Evolutionary conservation across 108 stramenopile species (phyloP), one percentile per base, ranked within the genome.

Genomic region (Thalassiosira profunda): DNA sequence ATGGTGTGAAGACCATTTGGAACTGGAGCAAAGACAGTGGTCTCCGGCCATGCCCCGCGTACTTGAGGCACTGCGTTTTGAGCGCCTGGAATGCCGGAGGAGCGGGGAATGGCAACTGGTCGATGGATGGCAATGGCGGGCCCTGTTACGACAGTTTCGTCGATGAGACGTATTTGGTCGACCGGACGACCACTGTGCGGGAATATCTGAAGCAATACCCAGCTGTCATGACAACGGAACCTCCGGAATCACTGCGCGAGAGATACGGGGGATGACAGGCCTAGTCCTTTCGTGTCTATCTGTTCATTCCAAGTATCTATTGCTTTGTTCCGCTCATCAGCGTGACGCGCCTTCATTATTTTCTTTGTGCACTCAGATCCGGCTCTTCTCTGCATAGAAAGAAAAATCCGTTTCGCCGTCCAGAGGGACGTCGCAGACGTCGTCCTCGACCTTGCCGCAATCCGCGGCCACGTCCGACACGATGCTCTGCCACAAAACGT

Each of bases 31-130:
- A 37, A 52, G 86, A 88, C 58, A 87, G 84, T 2, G 89, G 89
- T 8, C 45, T 93, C 18, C 70, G 70, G 33, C 95, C 95, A 18
- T 96, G 95, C 53, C 76, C 86, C n/a, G 82, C 81, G 18, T 93
- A 96, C 64, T 72, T 93, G 35, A 82, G 95, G 49, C 95, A 96
- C 73, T 96, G 95, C 35, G 77, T 89, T 15, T 63, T 96, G 55
- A 84, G 91, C 9, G 90, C 90, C 6, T 53, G 28, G 49, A 62
- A 44, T 54, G 51, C 53, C 33, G 74, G 34, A 20, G 25, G 14
- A 4, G 54, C 25, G 5, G 64, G 29, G 48, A 42, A 14, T 1
- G n/a, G n/a, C n/a, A 29, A 29, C 10, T 55, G 54, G 53, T 26
- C 36, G 10, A 35, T 29, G 15, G 70, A 84, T 66, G 65, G 63